A percentile compares a stretch with the other conserved stretches of the same genome.
These are phyloP conservation scores for Terfezia boudieri DNA, from an alignment of 495 filamentous ascomycete genomes.

Conservation along the genomic window DNA sequence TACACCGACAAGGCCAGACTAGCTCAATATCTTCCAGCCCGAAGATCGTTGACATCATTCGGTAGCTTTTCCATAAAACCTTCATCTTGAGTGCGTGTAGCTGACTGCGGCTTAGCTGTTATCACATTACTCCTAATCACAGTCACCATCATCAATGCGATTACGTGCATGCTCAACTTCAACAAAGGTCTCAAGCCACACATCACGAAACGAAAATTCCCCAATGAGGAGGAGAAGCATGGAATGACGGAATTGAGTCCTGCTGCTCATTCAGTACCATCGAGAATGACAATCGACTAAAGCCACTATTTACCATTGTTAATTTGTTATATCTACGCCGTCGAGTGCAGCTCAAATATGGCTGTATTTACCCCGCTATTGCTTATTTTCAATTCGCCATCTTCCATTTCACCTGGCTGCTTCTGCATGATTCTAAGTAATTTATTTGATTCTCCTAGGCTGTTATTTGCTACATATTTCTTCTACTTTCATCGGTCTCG, in stretches of 20 bases:
- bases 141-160: slow-evolving; percentile 70
- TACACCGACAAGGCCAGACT: slow-evolving; percentile 34
- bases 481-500: neutral
- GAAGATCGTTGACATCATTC: slow-evolving; percentile 68
- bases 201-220: slow-evolving; percentile 39
- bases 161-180: slow-evolving; percentile 77
- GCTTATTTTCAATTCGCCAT: too few species aligned
- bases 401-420: too few species aligned
- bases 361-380: too few species aligned
- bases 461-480: neutral
- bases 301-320: neutral
- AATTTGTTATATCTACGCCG: too few species aligned
- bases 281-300: slow-evolving; percentile 81
- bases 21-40: slow-evolving; percentile 44
- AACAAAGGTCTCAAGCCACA: slow-evolving; percentile 73
- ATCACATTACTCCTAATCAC: slow-evolving; percentile 77
- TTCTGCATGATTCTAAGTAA: too few species aligned
- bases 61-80: slow-evolving; percentile 5
- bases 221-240: slow-evolving; percentile 44
- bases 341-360: too few species aligned
- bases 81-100: neutral
- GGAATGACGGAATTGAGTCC: slow-evolving; percentile 47
- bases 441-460: neutral
- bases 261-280: slow-evolving; percentile 37
- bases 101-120: slow-evolving; percentile 29